phyloP scores from a whole-genome alignment of 495 filamentous ascomycete genomes.

The Chaetomium fimeti region DNA sequence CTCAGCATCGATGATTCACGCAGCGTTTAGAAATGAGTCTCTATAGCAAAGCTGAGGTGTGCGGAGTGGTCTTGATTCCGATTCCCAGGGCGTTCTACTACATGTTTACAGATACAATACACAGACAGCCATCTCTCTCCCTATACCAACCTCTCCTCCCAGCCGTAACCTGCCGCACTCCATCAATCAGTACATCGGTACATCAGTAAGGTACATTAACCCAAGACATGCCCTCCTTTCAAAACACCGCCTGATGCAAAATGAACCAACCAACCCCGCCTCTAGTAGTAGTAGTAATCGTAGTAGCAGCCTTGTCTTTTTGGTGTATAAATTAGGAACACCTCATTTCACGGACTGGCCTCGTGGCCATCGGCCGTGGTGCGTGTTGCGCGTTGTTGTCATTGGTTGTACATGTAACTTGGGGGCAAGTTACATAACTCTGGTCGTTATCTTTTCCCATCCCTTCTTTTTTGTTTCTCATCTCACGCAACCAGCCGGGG shows the following conservation, averaged over 20 bases:
- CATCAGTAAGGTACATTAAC: not conserved
- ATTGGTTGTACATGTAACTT: constrained; percentile 3
- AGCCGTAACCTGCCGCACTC: not conserved
- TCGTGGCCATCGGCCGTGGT: no score
- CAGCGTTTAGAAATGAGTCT: not conserved
- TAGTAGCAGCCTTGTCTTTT: not conserved
- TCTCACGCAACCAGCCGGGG: constrained; percentile 1
- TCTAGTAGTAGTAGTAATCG: not conserved
- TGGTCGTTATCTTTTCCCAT: not conserved
- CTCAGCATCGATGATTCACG: not conserved
- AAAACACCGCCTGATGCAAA: not conserved
- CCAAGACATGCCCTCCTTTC: not conserved
- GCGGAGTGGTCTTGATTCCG: constrained; percentile 9
- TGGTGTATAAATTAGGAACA: not conserved
- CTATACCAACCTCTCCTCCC: no score
- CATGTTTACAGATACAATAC: constrained; percentile 5
- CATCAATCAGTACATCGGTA: not conserved
- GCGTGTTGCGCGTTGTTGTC: not conserved
- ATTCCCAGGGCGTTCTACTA: not conserved
- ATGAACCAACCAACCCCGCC: not conserved
- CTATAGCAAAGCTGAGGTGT: not conserved
- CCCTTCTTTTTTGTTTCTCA: not conserved
- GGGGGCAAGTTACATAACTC: not conserved
- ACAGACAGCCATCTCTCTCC: not conserved
- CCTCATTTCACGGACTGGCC: no score